Percentiles rank a stretch among this genome's conserved stretches.
These are phyloP conservation scores for Heliocybe sulcata DNA, from an alignment of 1,284 basidiomycete species.

Conservation along the genomic window DNA sequence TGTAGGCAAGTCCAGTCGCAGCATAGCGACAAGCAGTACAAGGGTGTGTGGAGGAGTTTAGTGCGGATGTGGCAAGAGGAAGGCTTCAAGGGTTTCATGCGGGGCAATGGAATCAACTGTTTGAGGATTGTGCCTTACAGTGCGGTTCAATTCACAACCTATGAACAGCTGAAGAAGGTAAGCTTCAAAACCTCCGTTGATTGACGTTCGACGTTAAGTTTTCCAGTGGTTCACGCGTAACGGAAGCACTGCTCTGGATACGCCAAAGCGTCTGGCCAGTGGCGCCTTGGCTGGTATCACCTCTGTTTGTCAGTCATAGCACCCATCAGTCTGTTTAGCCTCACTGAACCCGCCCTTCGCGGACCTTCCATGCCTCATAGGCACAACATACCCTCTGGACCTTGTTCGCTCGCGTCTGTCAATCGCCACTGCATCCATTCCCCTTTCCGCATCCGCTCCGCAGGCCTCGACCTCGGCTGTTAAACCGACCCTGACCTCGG, in stretches of 20 bases:
- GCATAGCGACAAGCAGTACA: conserved; percentile 59
- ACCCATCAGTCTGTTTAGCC: background rate
- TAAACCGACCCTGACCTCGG: conserved; percentile 34
- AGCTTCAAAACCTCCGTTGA: conserved; percentile 8
- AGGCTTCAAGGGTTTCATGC: conserved; percentile 88
- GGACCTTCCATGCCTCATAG: conserved; percentile 26
- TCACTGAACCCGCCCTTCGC: background rate
- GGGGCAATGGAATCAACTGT: conserved; percentile 91
- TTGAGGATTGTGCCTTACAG: conserved; percentile 41
- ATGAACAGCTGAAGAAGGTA: conserved; percentile 84
- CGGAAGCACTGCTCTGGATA: conserved; percentile 72
- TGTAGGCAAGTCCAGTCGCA: conserved; percentile 74
- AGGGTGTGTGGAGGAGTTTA: conserved; percentile 77
- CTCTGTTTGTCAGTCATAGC: conserved; percentile 61
- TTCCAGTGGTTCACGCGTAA: conserved; percentile 61
- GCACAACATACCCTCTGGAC: conserved; percentile 90
- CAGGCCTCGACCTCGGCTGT: conserved; percentile 6
- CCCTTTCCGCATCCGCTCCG: conserved; percentile 16
- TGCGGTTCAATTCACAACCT: conserved; percentile 90
- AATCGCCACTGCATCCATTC: conserved; percentile 80
- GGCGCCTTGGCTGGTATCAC: conserved; percentile 90
- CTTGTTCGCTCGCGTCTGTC: conserved; percentile 89
- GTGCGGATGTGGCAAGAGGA: conserved; percentile 90
- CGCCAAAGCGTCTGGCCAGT: conserved; percentile 72
- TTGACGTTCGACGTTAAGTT: conserved; percentile 6